Evolutionary conservation across 2,329 filamentous ascomycete genomes (phyloP).

Genomic region (Colletotrichum sansevieriae): DNA sequence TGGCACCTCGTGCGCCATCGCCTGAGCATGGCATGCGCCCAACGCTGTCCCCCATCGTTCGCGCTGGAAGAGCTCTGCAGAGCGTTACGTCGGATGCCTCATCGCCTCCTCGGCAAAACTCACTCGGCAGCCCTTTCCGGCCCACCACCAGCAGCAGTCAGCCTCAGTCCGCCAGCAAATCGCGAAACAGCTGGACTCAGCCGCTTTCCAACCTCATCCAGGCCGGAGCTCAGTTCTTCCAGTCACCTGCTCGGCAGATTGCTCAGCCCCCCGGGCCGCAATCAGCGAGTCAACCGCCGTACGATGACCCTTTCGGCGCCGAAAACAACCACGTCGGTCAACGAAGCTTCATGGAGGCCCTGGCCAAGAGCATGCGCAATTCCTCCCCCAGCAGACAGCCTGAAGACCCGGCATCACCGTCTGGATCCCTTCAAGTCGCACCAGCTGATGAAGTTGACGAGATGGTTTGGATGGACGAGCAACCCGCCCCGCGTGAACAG

Average conservation of each 20-base stretch:
- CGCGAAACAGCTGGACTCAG: constrained; percentile 38
- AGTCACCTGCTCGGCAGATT: constrained; percentile 25
- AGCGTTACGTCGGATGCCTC: constrained; percentile 71
- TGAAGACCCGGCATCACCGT: constrained; percentile 20
- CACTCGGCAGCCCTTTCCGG: constrained; percentile 69
- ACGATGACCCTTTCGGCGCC: constrained; percentile 49
- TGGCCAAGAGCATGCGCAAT: constrained; percentile 47
- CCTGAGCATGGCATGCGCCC: constrained; percentile 54
- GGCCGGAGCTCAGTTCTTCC: constrained; percentile 41
- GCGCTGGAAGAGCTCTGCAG: constrained; percentile 68
- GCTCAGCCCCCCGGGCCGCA: constrained; percentile 22
- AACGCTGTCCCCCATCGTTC: constrained; percentile 69
- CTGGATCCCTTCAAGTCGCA: constrained; percentile 28
- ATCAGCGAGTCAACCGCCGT: constrained; percentile 35
- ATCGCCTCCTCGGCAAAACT: constrained; percentile 64
- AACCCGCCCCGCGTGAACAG: constrained; percentile 38
- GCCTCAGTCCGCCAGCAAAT: constrained; percentile 34
- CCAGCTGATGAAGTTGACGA: constrained; percentile 49
- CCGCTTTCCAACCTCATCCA: constrained; percentile 39
- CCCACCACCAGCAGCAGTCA: constrained; percentile 37
- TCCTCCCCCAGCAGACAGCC: neutral
- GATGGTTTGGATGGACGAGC: constrained; percentile 59
- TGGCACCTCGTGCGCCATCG: constrained; percentile 36
- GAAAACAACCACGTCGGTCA: constrained; percentile 47
- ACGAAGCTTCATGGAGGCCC: constrained; percentile 50